Evolutionary conservation across 2,329 filamentous ascomycete genomes (phyloP), one percentile per base, ranked within the genome.

Genomic region (Ilyonectria sp.): DNA sequence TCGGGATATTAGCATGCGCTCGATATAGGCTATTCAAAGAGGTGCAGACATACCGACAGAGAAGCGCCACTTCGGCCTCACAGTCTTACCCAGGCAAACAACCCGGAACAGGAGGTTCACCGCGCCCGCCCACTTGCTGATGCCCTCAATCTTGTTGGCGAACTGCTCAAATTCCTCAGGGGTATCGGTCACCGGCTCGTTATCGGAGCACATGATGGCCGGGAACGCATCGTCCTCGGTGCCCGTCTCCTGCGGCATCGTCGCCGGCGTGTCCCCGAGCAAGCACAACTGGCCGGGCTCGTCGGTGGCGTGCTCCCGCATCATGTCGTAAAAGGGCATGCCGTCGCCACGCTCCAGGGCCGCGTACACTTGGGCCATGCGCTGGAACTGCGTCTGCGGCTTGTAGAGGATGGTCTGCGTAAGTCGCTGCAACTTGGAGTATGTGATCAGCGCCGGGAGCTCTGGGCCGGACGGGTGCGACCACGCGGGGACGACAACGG

Each of bases 401-500:
- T 79, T 78, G 72, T 88, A 88, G 29, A 87, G 73, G 2, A 80
- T 76, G 2, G 78, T 76, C 6, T 82, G 80, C 17, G 85, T 81
- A 9, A 86, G 77, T 8, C 77, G 75, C 71, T 84, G 83, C 40
- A 88, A 69, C 56, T 82, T 81, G 40, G 82, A 84, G 78, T 86
- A 87, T 2, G 85, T 87, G 58, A 89, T 76, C n/a, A 88, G 71
- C 63, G 83, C 78, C 0, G 86, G 86, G 31, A 87, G 77, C 21
- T 81, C 80, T 0, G 82, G 81, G 0, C 80, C 81, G 0, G 60
- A 68, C 26, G 53, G 54, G 37, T 63, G 71, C 9, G 71, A 63
- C 65, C 71, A 69, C 0, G 78, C 72, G 0, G 81, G 75, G 11
- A 87, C 69, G n/a, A 86, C 72, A 49, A 88, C 78, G 2, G 86